A percentile compares a stretch with the other conserved stretches of the same genome.
These are phyloP conservation scores for Celoporthe dispersa DNA, from an alignment of 2,329 filamentous ascomycete species.

Conservation along the genomic window DNA sequence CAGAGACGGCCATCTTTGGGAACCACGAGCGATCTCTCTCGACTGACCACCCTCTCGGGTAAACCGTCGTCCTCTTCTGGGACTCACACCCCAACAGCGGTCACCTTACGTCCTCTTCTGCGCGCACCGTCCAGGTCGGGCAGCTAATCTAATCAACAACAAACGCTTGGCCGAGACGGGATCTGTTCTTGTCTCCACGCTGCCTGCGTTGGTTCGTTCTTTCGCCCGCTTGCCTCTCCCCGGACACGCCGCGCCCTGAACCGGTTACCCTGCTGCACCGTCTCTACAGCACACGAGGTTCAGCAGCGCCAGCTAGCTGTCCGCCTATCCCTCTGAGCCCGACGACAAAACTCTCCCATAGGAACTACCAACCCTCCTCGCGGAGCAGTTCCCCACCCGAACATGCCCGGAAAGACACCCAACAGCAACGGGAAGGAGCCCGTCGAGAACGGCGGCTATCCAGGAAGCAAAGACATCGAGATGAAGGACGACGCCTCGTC, in stretches of 20 bases:
- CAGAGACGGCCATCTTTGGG: conserved; percentile 19
- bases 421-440: conserved; percentile 74
- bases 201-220: conserved; percentile 23
- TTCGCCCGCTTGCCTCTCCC: conserved; percentile 17
- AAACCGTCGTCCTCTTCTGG: conserved; percentile 7
- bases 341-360: conserved; percentile 22
- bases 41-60: conserved; percentile 3
- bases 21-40: neutral
- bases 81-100: conserved; percentile 15
- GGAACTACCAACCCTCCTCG: neutral
- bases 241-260: conserved; percentile 10
- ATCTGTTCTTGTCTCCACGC: conserved; percentile 14
- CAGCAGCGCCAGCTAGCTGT: conserved; percentile 29
- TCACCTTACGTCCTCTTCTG: conserved; percentile 12
- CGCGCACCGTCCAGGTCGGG: conserved; percentile 13
- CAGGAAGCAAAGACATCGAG: conserved; percentile 70
- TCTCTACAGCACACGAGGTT: conserved; percentile 4
- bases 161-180: conserved; percentile 18
- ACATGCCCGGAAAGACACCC: conserved; percentile 75
- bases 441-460: conserved; percentile 67
- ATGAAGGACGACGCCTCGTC: conserved; percentile 61
- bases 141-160: conserved; percentile 28
- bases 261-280: neutral
- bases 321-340: neutral
- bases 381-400: conserved; percentile 33